Base-by-base conservation (phyloP, 805 yeast genomes). In the Jamesozyma lodderae region DNA sequence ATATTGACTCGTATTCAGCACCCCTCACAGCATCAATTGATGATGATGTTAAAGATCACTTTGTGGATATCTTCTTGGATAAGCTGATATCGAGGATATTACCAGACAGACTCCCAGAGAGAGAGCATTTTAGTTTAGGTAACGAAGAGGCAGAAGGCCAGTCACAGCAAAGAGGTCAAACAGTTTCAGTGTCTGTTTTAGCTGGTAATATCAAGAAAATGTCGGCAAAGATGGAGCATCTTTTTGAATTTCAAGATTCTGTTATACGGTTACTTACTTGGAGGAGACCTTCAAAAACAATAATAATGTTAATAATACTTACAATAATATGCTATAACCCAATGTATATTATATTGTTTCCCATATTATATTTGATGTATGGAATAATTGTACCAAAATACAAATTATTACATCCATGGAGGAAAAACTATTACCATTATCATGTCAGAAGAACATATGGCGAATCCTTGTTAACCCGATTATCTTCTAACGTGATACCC, bases 271-370 rank as follows among this genome's bases (percentile, higher is more conserved):
- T 82, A 1, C 41, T 84, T 18, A 72, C 83, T 4, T 88, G 96
- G 96, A 73, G 77, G 42, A 66, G 69, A 20, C 88, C 94, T 0
- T 66, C 82, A 0, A 70, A 75, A 43, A 87, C 96, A 0, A 45
- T 87, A 4, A 65, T 80, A 0, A 54, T 66, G 17, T 59, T 85
- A 38, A 62, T 79, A 4, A 44, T 76, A 1, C 78, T 81, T 46
- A 79, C 95, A 0, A 67, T 76, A 42, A 63, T 79, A 1, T 81
- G 92, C 49, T 57, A 79, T 25, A 72, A 81, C 62, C 95, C 95
- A 0, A 77, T 77, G 53, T 58, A 81, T 35, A 63, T 84, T 10
- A 57, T 81, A 27, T 67, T 77, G 1, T 66, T 78, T 23, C 96
- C 96, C 0, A 48, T 80, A 26, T 42, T 80, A 2, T 67, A 65